Percentiles rank a stretch among this genome's conserved stretches.
These are phyloP conservation scores for Ascochyta koolunga DNA, from an alignment of 2,329 filamentous ascomycete genomes.

Conservation along the genomic window DNA sequence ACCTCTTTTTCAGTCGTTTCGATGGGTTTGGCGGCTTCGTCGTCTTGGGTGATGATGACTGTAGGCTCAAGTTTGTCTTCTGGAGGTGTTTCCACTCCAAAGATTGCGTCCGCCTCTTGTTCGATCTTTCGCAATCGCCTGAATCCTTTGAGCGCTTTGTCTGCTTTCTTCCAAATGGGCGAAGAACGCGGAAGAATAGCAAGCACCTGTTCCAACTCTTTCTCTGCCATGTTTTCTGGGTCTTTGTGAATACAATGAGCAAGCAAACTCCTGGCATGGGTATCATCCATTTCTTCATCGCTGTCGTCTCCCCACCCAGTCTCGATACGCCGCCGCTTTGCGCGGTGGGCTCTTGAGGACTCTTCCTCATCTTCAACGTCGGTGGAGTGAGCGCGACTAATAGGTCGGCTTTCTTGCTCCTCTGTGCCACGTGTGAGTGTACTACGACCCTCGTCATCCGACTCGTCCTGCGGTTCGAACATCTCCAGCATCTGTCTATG, in stretches of 20 bases:
- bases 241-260: constrained; percentile 60
- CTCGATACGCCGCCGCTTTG: constrained; percentile 54
- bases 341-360: constrained; percentile 51
- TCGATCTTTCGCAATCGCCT: constrained; percentile 76
- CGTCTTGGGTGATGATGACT: constrained; percentile 50
- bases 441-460: constrained; percentile 74
- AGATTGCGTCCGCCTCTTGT: constrained; percentile 81
- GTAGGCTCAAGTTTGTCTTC: constrained; percentile 51
- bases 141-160: constrained; percentile 60
- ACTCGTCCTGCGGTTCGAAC: constrained; percentile 81
- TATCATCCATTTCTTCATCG: constrained; percentile 57
- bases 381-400: constrained; percentile 68
- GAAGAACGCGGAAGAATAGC: constrained; percentile 61
- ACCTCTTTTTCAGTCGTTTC: constrained; percentile 43
- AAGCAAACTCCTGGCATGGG: constrained; percentile 53
- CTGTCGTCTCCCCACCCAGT: constrained; percentile 55
- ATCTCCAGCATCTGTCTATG: constrained; percentile 79
- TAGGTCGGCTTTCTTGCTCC: constrained; percentile 80
- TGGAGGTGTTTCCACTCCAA: constrained; percentile 52
- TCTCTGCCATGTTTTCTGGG: constrained; percentile 73
- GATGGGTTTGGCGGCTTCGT: constrained; percentile 48
- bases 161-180: constrained; percentile 77
- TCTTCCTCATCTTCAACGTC: constrained; percentile 59
- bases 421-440: constrained; percentile 78
- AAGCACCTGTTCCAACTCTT: constrained; percentile 63